Base-by-base conservation (phyloP, 345 rosid genomes). In the Heritiera fomes region DNA sequence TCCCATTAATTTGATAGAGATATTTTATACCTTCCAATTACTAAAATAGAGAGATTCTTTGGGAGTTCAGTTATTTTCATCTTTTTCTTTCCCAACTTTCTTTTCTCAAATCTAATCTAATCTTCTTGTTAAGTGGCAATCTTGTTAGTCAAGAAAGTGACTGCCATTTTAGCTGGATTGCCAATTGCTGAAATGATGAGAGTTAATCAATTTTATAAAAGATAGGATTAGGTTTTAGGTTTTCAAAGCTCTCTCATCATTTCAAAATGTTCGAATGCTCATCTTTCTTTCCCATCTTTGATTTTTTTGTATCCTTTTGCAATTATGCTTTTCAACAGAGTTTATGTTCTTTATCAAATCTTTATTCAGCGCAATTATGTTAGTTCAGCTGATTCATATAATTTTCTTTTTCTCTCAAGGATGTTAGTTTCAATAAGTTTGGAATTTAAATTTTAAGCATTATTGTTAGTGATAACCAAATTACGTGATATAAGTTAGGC, bases 1-100 rank as follows among this genome's bases (percentile, higher is more conserved):
- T 58, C 32, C 62, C 62, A n/a, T 58, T 12, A 61, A 61, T 61
- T 65, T 65, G 70, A 40, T 65, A 40, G 70, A 65, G 20, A 65
- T 17, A 65, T 38, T 23, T 17, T 38, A 40, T 65, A 65, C 70
- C 70, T 38, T 65, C 70, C 70, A 65, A 65, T 15, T 65, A 65
- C 47, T 7, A 40, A 15, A 20, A 40, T 53, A 53, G 0, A 14
- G 13, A 58, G 30, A 58, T 58, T 58, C 12, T n/a, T 8, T 18
- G n/a, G 20, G 38, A 56, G 61, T n/a, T 18, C 3, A 56, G 61
- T n/a, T 56, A 4, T 56, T 56, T 58, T 58, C 30, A 58, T 58
- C 30, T 8, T 20, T 20, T n/a, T 15, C 15, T 14, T 52, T 52
- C 15, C 49, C 49, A 46, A 46, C 49, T 52, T n/a, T 58, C 3